Conservation (phyloP, 1,284 basidiomycete genomes). For the Trichosporon sp. region DNA sequence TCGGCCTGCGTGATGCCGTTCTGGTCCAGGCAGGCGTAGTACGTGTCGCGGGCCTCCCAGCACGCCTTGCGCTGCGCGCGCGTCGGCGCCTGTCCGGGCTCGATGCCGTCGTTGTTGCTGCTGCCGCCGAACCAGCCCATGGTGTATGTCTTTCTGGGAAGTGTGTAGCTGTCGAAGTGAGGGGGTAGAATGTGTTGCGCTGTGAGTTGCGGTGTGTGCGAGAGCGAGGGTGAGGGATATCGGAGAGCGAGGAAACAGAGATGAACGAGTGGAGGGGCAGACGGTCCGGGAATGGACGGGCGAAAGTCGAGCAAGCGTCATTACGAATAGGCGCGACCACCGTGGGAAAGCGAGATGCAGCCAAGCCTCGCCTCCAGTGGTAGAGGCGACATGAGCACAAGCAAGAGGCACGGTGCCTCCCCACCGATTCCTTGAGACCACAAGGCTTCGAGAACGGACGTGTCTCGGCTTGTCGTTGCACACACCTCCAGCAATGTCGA, state of each 20-base stretch:
- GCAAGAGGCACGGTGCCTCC: background rate
- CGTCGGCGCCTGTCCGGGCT: constrained; percentile 37
- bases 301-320: constrained; percentile 10
- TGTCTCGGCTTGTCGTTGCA: background rate
- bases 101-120: background rate
- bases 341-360: background rate
- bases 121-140: constrained; percentile 8
- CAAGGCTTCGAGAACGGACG: too few relatives aligned
- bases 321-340: background rate
- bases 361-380: background rate
- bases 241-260: background rate
- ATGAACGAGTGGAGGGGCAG: constrained; percentile 6
- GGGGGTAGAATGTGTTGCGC: background rate
- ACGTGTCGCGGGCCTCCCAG: constrained; percentile 49
- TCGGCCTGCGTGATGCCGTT: constrained; percentile 39
- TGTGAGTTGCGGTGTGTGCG: background rate
- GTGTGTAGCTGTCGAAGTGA: background rate
- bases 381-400: background rate
- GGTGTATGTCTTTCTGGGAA: background rate
- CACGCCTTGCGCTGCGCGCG: constrained; percentile 47
- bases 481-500: background rate
- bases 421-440: too few relatives aligned
- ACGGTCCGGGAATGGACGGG: background rate
- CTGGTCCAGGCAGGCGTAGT: constrained; percentile 49
- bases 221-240: too few relatives aligned